Base-by-base conservation (phyloP, 1,139 yeast genomes). In the Pichia sp. region DNA sequence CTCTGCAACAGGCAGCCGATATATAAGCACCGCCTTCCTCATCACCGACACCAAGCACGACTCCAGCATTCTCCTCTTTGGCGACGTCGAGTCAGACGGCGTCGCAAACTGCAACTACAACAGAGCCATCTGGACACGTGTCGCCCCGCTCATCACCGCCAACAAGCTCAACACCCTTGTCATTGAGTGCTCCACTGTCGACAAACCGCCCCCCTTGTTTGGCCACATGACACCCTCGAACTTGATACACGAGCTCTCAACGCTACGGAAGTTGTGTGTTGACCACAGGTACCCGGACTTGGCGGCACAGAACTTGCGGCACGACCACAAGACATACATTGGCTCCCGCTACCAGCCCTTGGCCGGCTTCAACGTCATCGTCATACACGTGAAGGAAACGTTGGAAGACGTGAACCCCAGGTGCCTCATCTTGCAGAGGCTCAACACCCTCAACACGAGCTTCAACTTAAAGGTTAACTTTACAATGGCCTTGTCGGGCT, bases 141-240 rank as follows among this genome's bases (percentile, higher is more conserved):
- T 87, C 0, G 80, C 87, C 0, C 76, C 78, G 0, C 64, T 75
- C 44, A 71, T 85, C 0, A 63, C 72, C 0, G 51, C 68, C 5
- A 67, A 70, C 5, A 59, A 65, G 16, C 69, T 90, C 46, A 73
- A 70, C 32, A 83, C 83, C 0, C 77, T 90, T 1, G 70, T 90
- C 11, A 77, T 90, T 36, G 97, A 90, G 67, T 90, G 97, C 65
- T 87, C 96, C 1, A 81, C 81, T 40, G 67, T 77, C 10, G 76
- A 77, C 57, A 70, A 72, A n/a, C 74, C 77, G 1, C 71, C 75
- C 1, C 76, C 74, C 13, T 64, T 87, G 46, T 90, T 81, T 66
- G 97, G 97, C 1, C 97, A 90, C 70, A 68, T 90, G 68, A 83
- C 87, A 26, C 95, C 97, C 2, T 61, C 67, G 4, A 78, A 80